phyloP scores from a whole-genome alignment of 176 grass and related monocot species.

The Juncus effusus region DNA sequence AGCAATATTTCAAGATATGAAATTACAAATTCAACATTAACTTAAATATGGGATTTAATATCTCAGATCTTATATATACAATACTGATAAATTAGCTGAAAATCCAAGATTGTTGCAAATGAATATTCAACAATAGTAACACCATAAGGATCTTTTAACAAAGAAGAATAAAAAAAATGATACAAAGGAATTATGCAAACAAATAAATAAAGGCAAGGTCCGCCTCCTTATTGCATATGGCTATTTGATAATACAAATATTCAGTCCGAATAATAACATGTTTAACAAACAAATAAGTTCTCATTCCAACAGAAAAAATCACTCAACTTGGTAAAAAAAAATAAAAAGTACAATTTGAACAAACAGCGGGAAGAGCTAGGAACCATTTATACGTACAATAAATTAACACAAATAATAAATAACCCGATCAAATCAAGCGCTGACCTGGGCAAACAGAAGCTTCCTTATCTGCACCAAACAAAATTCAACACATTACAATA shows the following conservation, averaged over 20 bases:
- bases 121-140: too few species aligned
- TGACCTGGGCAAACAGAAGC: constrained; percentile 20
- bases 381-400: constrained; percentile 30
- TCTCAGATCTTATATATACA: too few species aligned
- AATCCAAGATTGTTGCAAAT: too few species aligned
- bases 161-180: too few species aligned
- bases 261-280: constrained; percentile 10
- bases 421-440: constrained; percentile 2
- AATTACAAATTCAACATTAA: too few species aligned
- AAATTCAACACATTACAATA: not conserved
- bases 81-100: too few species aligned
- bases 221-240: constrained; percentile 10
- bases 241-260: constrained; percentile 13
- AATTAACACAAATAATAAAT: not conserved
- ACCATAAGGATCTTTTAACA: too few species aligned
- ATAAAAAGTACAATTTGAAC: not conserved
- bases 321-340: constrained; percentile 16
- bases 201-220: constrained; percentile 16
- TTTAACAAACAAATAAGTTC: constrained; percentile 9
- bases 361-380: not conserved
- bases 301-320: constrained; percentile 1
- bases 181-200: not conserved
- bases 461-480: constrained; percentile 23
- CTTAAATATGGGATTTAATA: too few species aligned
- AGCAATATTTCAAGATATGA: too few species aligned